Conservation (phyloP, 208 protist species). For the Strigomonas oncopelti region DNA sequence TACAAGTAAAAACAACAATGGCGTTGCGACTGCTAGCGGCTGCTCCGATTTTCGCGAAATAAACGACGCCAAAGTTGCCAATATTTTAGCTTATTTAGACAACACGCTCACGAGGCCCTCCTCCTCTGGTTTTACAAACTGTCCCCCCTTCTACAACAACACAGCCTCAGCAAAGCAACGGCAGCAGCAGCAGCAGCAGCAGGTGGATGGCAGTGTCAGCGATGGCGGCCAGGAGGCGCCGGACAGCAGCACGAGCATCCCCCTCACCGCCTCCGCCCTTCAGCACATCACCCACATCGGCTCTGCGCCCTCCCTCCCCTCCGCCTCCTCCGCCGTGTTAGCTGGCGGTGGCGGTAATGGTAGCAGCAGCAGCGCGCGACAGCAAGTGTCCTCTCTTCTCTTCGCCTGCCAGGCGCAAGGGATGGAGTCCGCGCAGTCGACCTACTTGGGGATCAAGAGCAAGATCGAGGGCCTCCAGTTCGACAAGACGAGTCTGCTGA, state of each 20-base stretch:
- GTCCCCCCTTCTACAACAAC: too few species aligned
- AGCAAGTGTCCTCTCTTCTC: neutral
- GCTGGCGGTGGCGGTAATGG: neutral
- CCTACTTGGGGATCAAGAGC: conserved; percentile 78
- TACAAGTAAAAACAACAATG: neutral
- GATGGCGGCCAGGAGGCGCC: neutral
- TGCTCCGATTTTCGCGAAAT: conserved; percentile 83
- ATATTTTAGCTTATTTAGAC: conserved; percentile 84
- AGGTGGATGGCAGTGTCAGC: neutral
- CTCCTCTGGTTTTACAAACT: too few species aligned
- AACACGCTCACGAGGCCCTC: conserved; percentile 18
- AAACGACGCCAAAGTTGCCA: conserved; percentile 83
- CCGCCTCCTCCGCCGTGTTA: neutral
- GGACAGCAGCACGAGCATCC: conserved; percentile 16
- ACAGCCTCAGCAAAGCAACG: too few species aligned
- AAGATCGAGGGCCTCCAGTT: conserved; percentile 75
- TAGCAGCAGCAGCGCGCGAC: conserved; percentile 1
- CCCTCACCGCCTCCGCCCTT: conserved; percentile 33
- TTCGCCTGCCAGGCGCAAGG: conserved; percentile 1
- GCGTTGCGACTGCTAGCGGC: conserved; percentile 22
- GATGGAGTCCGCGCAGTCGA: conserved; percentile 40
- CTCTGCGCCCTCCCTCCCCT: conserved; percentile 4
- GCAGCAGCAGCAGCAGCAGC: neutral
- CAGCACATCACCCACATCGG: conserved; percentile 24
- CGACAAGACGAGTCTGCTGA: conserved; percentile 66